These are phyloP conservation scores for Globisporangium mamillatum DNA, from an alignment of 352 stramenopile species.

Conservation along the genomic window DNA sequence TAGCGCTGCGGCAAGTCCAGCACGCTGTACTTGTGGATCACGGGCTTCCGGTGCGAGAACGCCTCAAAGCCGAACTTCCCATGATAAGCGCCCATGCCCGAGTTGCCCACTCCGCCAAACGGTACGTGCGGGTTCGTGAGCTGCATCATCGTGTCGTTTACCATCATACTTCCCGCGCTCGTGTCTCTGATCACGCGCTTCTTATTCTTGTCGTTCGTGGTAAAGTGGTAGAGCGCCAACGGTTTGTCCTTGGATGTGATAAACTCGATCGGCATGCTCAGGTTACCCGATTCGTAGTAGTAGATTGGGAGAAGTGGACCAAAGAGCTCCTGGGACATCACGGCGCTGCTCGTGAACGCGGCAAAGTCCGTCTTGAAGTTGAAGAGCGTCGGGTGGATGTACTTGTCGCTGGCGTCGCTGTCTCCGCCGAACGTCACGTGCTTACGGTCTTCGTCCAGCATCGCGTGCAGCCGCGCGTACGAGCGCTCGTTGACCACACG, in stretches of 20 bases:
- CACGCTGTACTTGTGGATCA: constrained; percentile 64
- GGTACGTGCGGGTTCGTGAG: constrained; percentile 59
- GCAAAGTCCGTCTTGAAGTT: constrained; percentile 71
- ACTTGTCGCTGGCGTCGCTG: constrained; percentile 67
- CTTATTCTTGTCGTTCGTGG: constrained; percentile 28
- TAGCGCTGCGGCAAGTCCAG: constrained; percentile 58
- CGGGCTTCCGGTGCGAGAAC: constrained; percentile 69
- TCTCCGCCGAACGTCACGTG: constrained; percentile 57
- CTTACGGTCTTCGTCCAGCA: constrained; percentile 63
- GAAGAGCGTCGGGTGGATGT: constrained; percentile 87
- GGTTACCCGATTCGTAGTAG: constrained; percentile 51
- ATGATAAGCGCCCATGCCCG: constrained; percentile 82
- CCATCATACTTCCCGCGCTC: constrained; percentile 48
- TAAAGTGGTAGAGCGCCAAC: constrained; percentile 87
- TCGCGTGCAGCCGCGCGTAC: constrained; percentile 10
- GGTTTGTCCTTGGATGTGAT: constrained; percentile 61
- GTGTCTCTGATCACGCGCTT: constrained; percentile 51
- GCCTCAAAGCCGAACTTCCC: constrained; percentile 78
- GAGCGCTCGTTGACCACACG: constrained; percentile 25
- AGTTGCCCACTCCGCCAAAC: constrained; percentile 81
- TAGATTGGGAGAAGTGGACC: constrained; percentile 93
- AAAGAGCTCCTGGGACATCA: constrained; percentile 95
- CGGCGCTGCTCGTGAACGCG: constrained; percentile 47
- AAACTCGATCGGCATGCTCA: constrained; percentile 35
- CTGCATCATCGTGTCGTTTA: constrained; percentile 88